Evolutionary conservation across 2,329 filamentous ascomycete species (phyloP), one percentile per base, ranked within the genome.

Genomic region (Cordyceps fumosorosea): DNA sequence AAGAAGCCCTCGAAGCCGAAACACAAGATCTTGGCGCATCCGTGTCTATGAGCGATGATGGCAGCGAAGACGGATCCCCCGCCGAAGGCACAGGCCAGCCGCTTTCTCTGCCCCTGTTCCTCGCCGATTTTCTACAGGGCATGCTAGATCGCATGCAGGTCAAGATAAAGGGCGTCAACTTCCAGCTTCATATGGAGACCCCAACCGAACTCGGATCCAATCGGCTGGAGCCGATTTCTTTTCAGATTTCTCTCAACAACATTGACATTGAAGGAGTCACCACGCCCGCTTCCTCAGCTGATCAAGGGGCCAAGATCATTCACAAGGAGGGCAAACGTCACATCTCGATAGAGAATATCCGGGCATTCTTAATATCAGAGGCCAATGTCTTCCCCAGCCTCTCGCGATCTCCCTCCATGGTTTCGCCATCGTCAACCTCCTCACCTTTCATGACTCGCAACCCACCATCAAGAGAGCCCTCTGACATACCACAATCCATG

Each of bases 91-190:
- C 88, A 24, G 90, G 90, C 1, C 84, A 89, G 66, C 76, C 84
- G 1, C 76, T 92, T 37, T 86, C 86, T 1, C 76, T 93, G 5
- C 90, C 90, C 6, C 78, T 77, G 0, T 91, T 92, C 65, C 76
- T 95, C 53, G 84, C 87, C 48, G 84, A 83, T 66, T 90, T 91
- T 66, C 74, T 93, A 6, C 87, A 91, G 66, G 89, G 89, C 34
- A 85, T 93, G 55, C 77, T 89, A 29, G 89, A 95, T 73, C 83
- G 89, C 52, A 79, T 88, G 61, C 84, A 89, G 69, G 76, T 93
- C 29, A 80, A 78, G 56, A 84, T 93, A 63, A 82, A 81, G 56
- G 81, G 84, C 29, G 81, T 93, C 62, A 81, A 80, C 12, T 81
- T 92, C 65, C 84, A 87, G 67, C 75, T 92, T 20, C 86, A 90